Evolutionary conservation across 192 early-diverging fungal genomes (phyloP).

Genomic region (Backusella tuberculispora): DNA sequence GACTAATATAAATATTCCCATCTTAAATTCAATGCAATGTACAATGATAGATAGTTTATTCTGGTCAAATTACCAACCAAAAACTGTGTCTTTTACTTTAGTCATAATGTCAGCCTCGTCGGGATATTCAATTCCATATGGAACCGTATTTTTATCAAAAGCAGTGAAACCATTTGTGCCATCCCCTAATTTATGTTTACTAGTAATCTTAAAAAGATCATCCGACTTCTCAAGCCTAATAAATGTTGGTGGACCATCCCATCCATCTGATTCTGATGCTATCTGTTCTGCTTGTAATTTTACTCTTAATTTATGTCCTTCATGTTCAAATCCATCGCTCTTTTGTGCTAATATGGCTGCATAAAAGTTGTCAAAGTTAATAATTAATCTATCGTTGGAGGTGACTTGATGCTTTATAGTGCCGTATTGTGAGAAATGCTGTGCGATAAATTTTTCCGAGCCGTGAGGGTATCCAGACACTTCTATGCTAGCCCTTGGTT

Average conservation of each 20-base stretch:
- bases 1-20: no score
- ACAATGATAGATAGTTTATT: neutral
- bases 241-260: neutral
- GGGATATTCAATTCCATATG: constrained; percentile 21
- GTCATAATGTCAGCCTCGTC: neutral
- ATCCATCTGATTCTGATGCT: neutral
- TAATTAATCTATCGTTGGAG: neutral
- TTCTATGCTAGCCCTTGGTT: constrained; percentile 11
- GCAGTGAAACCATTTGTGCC: neutral
- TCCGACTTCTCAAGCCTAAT: neutral
- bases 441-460: neutral
- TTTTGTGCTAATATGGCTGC: neutral
- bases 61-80: neutral
- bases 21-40: neutral
- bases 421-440: constrained; percentile 12
- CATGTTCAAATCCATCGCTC: neutral
- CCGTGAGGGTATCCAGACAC: constrained; percentile 8
- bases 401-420: neutral
- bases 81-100: constrained; percentile 8
- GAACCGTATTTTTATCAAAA: constrained; percentile 30
- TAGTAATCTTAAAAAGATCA: neutral
- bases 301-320: neutral
- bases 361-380: neutral
- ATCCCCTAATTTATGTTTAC: neutral
- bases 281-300: neutral